These are phyloP conservation scores for Plasmodium relictum DNA, from an alignment of 169 alveolate species.

Conservation along the genomic window DNA sequence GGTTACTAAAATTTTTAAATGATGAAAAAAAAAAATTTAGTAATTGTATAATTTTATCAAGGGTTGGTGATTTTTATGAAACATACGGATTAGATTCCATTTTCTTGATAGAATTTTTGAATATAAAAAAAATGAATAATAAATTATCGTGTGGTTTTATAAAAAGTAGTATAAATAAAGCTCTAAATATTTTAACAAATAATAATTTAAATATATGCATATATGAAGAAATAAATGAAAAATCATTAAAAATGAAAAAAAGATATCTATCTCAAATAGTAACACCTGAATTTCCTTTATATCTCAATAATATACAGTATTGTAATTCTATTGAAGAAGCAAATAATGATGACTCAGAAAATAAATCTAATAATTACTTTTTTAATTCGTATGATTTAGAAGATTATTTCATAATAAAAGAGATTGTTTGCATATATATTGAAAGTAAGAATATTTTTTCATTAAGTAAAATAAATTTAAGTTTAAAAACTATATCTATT, in stretches of 20 bases:
- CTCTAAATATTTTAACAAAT: slow-evolving; percentile 51
- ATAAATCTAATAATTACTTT: slow-evolving; percentile 1
- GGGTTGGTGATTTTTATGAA: slow-evolving; percentile 80
- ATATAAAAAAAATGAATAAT: slow-evolving; percentile 76
- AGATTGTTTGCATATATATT: slow-evolving; percentile 70
- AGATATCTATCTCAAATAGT: slow-evolving; percentile 78
- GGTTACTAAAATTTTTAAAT: slow-evolving; percentile 75
- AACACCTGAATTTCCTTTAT: slow-evolving; percentile 79
- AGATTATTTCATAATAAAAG: slow-evolving; percentile 49
- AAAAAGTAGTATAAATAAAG: slow-evolving; percentile 73
- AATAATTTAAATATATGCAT: slow-evolving; percentile 74
- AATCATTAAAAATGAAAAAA: slow-evolving; percentile 55
- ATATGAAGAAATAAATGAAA: slow-evolving; percentile 77
- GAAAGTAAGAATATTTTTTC: slow-evolving; percentile 70
- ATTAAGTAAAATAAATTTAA: slow-evolving; percentile 65
- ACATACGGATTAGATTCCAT: slow-evolving; percentile 85
- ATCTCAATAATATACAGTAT: slow-evolving; percentile 75
- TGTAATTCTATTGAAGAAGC: slow-evolving; percentile 4
- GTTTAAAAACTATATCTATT: slow-evolving; percentile 61
- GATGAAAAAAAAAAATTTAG: slow-evolving; percentile 79
- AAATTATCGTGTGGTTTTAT: slow-evolving; percentile 77
- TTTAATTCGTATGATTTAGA: slow-evolving; percentile 42
- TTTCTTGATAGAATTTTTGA: slow-evolving; percentile 80
- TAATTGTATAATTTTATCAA: slow-evolving; percentile 74
- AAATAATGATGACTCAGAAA: not conserved